Conservation (phyloP, 225 moss, liverwort and hornwort species). For the Polytrichum commune region DNA sequence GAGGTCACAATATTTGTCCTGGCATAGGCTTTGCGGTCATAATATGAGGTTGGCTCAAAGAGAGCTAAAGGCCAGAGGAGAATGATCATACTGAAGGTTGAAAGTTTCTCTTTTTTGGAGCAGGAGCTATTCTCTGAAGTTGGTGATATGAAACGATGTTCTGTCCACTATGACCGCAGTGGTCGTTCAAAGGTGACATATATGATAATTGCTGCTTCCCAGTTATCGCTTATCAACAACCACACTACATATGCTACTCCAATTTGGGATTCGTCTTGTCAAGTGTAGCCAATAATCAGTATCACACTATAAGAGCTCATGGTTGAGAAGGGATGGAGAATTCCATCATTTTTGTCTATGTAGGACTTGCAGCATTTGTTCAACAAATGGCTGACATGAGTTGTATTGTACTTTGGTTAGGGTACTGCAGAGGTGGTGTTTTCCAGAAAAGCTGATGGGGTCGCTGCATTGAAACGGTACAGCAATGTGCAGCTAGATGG, state of each 20-base stretch:
- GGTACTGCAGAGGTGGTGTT: slow-evolving; percentile 94
- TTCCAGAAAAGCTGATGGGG: slow-evolving; percentile 76
- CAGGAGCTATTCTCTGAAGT: slow-evolving; percentile 97
- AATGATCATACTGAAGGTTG: slow-evolving; percentile 2
- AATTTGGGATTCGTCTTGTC: no score
- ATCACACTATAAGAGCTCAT: no score
- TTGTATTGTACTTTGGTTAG: slow-evolving; percentile 26
- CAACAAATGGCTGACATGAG: no score
- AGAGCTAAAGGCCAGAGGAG: neutral
- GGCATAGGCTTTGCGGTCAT: no score
- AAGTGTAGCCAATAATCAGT: no score
- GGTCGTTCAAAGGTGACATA: slow-evolving; percentile 79
- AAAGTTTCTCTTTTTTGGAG: slow-evolving; percentile 16
- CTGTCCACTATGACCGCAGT: slow-evolving; percentile 83
- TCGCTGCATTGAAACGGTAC: slow-evolving; percentile 84
- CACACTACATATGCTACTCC: no score
- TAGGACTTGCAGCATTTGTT: no score
- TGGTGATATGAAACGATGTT: slow-evolving; percentile 88
- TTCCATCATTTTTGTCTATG: no score
- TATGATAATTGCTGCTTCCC: neutral
- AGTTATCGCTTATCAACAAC: neutral
- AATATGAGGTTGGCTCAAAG: neutral
- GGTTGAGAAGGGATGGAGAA: no score
- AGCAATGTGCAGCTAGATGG: slow-evolving; percentile 90
- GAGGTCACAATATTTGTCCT: no score